Conservation (phyloP, 495 filamentous ascomycete genomes). For the Neurospora sp. region DNA sequence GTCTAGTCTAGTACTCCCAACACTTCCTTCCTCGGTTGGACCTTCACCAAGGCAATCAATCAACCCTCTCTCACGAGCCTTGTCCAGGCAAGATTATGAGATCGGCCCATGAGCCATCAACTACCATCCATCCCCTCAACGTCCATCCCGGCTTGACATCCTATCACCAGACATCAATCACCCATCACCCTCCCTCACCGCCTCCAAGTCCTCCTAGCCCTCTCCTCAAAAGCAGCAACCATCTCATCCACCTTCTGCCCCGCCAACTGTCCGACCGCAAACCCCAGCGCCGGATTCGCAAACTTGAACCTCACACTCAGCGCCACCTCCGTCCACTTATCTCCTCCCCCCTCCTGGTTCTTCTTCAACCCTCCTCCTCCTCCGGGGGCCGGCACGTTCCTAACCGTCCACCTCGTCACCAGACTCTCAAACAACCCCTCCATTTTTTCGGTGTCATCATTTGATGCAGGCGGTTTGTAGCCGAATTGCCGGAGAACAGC, state of each 20-base stretch:
- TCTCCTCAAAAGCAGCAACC: slow-evolving; percentile 87
- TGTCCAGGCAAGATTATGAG: neutral
- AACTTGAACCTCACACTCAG: slow-evolving; percentile 74
- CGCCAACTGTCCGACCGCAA: slow-evolving; percentile 66
- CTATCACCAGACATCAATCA: neutral
- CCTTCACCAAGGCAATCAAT: neutral
- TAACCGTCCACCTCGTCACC: slow-evolving; percentile 65
- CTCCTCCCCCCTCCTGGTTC: slow-evolving; percentile 9
- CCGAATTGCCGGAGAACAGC: slow-evolving; percentile 30
- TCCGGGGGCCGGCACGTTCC: slow-evolving; percentile 21
- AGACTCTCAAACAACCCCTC: slow-evolving; percentile 64
- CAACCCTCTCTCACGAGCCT: neutral
- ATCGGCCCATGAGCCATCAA: neutral
- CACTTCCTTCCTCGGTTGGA: slow-evolving; percentile 22
- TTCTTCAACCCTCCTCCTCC: slow-evolving; percentile 12
- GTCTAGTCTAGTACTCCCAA: neutral
- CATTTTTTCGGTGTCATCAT: slow-evolving; percentile 9
- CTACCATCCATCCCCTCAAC: neutral
- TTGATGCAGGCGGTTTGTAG: neutral
- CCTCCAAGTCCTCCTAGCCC: slow-evolving; percentile 53
- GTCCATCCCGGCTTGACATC: neutral
- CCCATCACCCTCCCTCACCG: neutral
- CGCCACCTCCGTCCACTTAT: slow-evolving; percentile 57
- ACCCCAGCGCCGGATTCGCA: slow-evolving; percentile 71
- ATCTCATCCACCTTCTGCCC: slow-evolving; percentile 77